Evolutionary conservation across 257 asterid species (phyloP), one percentile per base, ranked within the genome.

Genomic region (Plantago ovata): DNA sequence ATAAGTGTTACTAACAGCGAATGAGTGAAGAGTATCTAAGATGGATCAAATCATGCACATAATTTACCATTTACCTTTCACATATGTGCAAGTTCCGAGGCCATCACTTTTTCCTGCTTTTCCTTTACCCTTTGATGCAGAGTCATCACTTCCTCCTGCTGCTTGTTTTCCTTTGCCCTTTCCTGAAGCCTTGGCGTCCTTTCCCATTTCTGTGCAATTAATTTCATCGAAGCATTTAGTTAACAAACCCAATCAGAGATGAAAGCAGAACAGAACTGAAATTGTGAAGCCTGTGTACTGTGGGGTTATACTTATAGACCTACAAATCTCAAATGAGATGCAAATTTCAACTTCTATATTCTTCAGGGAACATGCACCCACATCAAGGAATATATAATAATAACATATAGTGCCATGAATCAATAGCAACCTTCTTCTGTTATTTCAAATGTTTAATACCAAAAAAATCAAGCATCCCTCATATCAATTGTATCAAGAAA

Each of bases 1-100:
- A 40, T 61, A 46, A 23, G 63, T 48, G 16, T 50, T 53, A 43
- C 22, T 21, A 14, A 19, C 56, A 51, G 41, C 14, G 8, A 3
- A 60, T n/a, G 21, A 56, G n/a, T 16, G 48, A n/a, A 56, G 56
- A n/a, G 28, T 23, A 24, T 49, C 48, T 3, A 47, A 55, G 22
- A 13, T 11, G 13, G 33, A 52, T 6, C 13, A 13, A 36, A 48
- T 22, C 19, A 61, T 16, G 44, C n/a, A n/a, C n/a, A n/a, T n/a
- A n/a, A n/a, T n/a, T 0, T 53, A 19, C 40, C 45, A 63, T 36
- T 21, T 47, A 58, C 98, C 98, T 86, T 88, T 93, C 62, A 89
- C 97, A n/a, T 89, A 86, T 12, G 97, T 81, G 83, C 98, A 89
- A 70, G 98, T 93, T 58, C 97, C 97, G 32, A 89, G 85, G 53